Base-by-base conservation (phyloP, 768 basidiomycete species). In the Lyophyllum semitale region DNA sequence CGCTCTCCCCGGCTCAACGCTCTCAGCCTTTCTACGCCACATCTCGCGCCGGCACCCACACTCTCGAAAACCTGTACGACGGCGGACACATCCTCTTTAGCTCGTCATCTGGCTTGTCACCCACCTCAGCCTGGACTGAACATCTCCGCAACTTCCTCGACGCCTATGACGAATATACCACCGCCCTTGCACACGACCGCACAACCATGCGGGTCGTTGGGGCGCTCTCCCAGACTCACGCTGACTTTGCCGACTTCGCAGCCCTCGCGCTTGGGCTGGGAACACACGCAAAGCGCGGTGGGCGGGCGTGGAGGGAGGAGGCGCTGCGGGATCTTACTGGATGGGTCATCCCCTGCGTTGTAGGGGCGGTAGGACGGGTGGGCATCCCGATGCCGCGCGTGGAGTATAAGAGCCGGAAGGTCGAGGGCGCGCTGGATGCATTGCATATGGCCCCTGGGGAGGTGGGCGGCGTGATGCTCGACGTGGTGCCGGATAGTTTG, bases 361-460 rank as follows among this genome's bases (percentile, higher is more conserved):
- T 73, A 20, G 59, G 61, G 29, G 55, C 70, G 23, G 37, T 75
- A 15, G 71, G 67, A 15, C 43, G 58, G 0, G 57, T 66, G 6
- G 52, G 61, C 0, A 58, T 77, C 11, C 73, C 73, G 4, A 69
- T 76, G 51, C 75, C 73, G n/a, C 68, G 69, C 7, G 59, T 77
- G 7, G 76, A 77, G 48, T 68, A 71, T 44, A 69, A 68, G 57
- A 74, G 67, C 20, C 63, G 63, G 6, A 66, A 53, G n/a, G 25
- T 75, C 47, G 71, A 71, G 47, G 66, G 62, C 2, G 68, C 69
- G 9, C 44, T 74, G 17, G 70, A 75, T 53, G 68, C 71, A 2
- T 57, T 73, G 11, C 68, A 68, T 46, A 56, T 74, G 23, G 64
- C 66, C 55, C 60, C 59, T 8, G 54, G 57, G n/a, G 58, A 58